These are phyloP conservation scores for Lathyrus tuberosus DNA, from an alignment of 306 rosid species.

Conservation along the genomic window DNA sequence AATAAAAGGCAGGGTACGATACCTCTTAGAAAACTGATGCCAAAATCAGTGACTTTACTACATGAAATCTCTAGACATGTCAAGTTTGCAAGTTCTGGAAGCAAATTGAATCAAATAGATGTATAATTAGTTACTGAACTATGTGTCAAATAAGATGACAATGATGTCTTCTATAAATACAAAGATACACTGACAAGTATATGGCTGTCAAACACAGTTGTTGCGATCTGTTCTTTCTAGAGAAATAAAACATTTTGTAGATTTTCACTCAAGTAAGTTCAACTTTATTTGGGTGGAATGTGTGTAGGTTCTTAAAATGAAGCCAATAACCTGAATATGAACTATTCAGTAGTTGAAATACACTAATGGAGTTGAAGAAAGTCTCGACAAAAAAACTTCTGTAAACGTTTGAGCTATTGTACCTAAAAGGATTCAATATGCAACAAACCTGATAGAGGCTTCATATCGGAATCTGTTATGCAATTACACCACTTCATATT, in stretches of 20 bases:
- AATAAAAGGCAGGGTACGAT: slow-evolving; percentile 24
- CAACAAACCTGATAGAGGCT: slow-evolving; percentile 72
- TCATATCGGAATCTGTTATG: slow-evolving; percentile 81
- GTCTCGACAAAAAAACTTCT: slow-evolving; percentile 1
- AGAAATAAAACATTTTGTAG: slow-evolving; percentile 13
- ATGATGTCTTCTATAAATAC: slow-evolving; percentile 33
- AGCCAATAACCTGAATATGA: slow-evolving; percentile 6
- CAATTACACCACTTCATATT: slow-evolving; percentile 96
- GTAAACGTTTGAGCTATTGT: slow-evolving; percentile 29
- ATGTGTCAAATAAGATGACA: slow-evolving; percentile 8
- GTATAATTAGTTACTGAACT: slow-evolving; percentile 30
- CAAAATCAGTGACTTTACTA: slow-evolving; percentile 80
- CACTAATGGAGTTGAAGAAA: slow-evolving; percentile 15
- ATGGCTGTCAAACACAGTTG: slow-evolving; percentile 14
- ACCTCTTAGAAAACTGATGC: slow-evolving; percentile 83
- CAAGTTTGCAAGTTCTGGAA: slow-evolving; percentile 80
- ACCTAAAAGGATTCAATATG: slow-evolving; percentile 31
- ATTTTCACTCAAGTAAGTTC: not conserved
- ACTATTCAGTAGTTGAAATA: slow-evolving; percentile 29
- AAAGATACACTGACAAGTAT: slow-evolving; percentile 17
- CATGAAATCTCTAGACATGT: slow-evolving; percentile 74
- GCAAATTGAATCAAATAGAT: slow-evolving; percentile 35
- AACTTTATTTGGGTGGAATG: slow-evolving; percentile 20
- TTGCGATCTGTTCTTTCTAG: slow-evolving; percentile 1
- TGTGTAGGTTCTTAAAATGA: slow-evolving; percentile 2